Base-by-base conservation (phyloP, 352 stramenopile genomes). In the Pythium volutum region DNA sequence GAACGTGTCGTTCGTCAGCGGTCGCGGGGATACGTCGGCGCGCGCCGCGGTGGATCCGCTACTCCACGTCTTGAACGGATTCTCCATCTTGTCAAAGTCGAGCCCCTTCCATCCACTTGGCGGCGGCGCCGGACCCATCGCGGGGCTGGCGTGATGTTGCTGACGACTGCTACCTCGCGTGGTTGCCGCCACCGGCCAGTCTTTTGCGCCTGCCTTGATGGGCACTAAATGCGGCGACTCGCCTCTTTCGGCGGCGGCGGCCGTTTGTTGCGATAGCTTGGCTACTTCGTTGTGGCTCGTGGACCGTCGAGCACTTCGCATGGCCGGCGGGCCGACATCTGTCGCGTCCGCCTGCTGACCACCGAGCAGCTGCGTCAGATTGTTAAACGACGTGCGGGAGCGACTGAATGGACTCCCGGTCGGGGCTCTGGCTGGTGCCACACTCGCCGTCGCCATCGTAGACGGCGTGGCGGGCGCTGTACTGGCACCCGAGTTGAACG, bases 31-130 rank as follows among this genome's bases (percentile, higher is more conserved):
- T 4, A 69, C 48, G 1, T 88, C 57, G 5, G 39, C 41, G 15
- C 46, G 41, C 8, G 53, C 75, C 31, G 77, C 84, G 14, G 47
- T 42, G 0, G 69, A 73, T 5, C 63, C 65, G 0, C 67, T 63
- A 55, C 79, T 87, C 83, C 83, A 92, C 2, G 80, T 92, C 68
- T 88, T 89, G 61, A 90, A 86, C 27, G 83, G 75, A 55, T 84
- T 85, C 27, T 88, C 79, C 31, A 86, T 45, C 26, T 77, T 83
- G 25, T 92, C 83, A 54, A 88, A 84, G 29, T 89, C 80, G 58
- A 89, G 71, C 14, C 33, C 55, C 57, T 85, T 84, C 82, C 81
- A 89, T 27, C 61, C 55, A 18, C 48, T 59, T 22, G 60, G 39
- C 5, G 55, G 56, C 10, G 29, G 11, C 26, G 55, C 25, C 38